These are phyloP conservation scores for Penicillium antarcticum DNA, from an alignment of 495 filamentous ascomycete genomes.

Conservation along the genomic window DNA sequence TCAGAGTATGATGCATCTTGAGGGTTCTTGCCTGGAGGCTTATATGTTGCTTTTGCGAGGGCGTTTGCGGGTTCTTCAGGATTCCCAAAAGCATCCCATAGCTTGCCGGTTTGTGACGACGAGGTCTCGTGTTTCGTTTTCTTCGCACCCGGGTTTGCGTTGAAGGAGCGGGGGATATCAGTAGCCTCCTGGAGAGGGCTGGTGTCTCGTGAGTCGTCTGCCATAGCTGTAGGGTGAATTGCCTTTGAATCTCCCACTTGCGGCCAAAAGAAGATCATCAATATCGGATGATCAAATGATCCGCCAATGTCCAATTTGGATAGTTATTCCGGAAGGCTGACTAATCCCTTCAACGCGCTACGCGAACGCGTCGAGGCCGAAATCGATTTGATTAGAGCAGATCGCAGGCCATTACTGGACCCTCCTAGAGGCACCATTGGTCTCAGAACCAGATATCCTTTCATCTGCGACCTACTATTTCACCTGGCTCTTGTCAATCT, in stretches of 20 bases:
- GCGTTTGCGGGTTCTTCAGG: conserved; percentile 51
- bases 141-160: conserved; percentile 18
- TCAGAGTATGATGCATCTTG: conserved; percentile 55
- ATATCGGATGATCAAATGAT: conserved; percentile 18
- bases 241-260: background rate
- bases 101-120: conserved; percentile 47
- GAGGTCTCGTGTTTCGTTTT: conserved; percentile 41
- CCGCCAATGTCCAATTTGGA: conserved; percentile 14
- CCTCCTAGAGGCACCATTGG: conserved; percentile 13
- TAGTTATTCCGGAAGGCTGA: conserved; percentile 31
- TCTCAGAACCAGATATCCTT: conserved; percentile 3
- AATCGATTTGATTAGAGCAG: conserved; percentile 24
- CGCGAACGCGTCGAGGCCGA: conserved; percentile 36
- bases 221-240: conserved; percentile 38
- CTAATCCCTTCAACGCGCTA: conserved; percentile 28
- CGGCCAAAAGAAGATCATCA: conserved; percentile 2
- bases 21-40: conserved; percentile 46
- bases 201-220: conserved; percentile 50
- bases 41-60: conserved; percentile 37
- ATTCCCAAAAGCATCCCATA: conserved; percentile 50
- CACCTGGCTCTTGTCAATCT: background rate
- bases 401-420: conserved; percentile 12
- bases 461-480: background rate
- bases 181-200: conserved; percentile 10
- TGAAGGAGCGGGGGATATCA: conserved; percentile 18